A percentile compares a stretch with the other conserved stretches of the same genome.
Evolutionary conservation across 177 flowering plant genomes (phyloP).

Genomic region (Telopea speciosissima): DNA sequence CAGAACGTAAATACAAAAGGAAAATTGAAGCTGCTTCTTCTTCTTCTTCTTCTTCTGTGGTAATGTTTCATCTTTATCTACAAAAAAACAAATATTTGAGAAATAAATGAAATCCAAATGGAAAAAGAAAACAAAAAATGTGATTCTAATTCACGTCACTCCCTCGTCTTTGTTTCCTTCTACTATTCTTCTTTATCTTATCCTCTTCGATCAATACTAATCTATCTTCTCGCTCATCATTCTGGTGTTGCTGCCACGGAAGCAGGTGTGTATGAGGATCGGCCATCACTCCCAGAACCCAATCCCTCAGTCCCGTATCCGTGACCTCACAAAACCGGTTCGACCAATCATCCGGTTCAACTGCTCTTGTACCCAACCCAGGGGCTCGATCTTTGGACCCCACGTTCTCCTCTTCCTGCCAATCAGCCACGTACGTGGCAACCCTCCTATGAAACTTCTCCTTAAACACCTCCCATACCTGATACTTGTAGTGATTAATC

Average conservation of each 20-base stretch:
- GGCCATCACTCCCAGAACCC: constrained; percentile 30
- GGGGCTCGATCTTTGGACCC: constrained; percentile 89
- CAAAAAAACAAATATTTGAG: constrained; percentile 10
- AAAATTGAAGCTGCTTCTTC: background rate
- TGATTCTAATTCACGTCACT: background rate
- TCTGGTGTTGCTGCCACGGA: constrained; percentile 50
- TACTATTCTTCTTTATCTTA: background rate
- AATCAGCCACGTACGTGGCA: constrained; percentile 86
- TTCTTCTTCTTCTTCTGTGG: background rate
- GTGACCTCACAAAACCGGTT: constrained; percentile 64
- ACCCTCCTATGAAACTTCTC: constrained; percentile 79
- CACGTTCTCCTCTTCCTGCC: constrained; percentile 60
- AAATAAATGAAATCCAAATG: background rate
- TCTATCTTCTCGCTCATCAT: background rate
- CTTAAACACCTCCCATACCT: constrained; percentile 88
- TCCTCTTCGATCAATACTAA: constrained; percentile 2
- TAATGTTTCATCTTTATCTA: constrained; percentile 10
- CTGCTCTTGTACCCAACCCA: constrained; percentile 70
- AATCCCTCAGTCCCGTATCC: constrained; percentile 52
- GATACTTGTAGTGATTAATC: constrained; percentile 86
- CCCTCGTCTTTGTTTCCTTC: background rate
- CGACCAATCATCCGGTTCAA: constrained; percentile 75
- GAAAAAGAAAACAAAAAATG: background rate
- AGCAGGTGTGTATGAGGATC: constrained; percentile 28
- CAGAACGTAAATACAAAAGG: background rate